Percentiles rank a stretch among this genome's conserved stretches.
These are phyloP conservation scores for Albifimbria verrucaria DNA, from an alignment of 2,329 filamentous ascomycete genomes.

Conservation along the genomic window DNA sequence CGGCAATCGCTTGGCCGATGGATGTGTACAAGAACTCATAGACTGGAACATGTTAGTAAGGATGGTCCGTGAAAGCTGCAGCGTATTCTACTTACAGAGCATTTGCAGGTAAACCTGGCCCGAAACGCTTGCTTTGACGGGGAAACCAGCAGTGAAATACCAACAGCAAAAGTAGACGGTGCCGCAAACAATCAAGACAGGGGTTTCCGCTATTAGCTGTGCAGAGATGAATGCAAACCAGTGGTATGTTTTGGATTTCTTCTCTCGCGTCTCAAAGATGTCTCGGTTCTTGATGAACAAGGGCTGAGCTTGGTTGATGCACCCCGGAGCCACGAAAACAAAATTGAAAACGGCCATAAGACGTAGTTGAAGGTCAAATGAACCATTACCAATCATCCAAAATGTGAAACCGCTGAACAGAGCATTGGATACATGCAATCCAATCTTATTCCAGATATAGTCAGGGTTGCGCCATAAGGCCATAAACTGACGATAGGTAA, in stretches of 20 bases:
- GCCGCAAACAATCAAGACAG: conserved; percentile 32
- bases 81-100: conserved; percentile 34
- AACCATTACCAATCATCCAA: conserved; percentile 41
- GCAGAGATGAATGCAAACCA: conserved; percentile 50
- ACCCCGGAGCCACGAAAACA: conserved; percentile 46
- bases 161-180: conserved; percentile 44
- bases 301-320: conserved; percentile 34
- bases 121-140: conserved; percentile 36
- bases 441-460: conserved; percentile 24
- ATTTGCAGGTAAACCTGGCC: conserved; percentile 44
- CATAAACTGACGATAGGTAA: background rate
- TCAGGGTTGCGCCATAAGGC: conserved; percentile 7
- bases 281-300: conserved; percentile 44
- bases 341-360: conserved; percentile 51
- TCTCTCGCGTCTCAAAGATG: conserved; percentile 46
- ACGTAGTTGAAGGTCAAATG: conserved; percentile 35
- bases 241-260: conserved; percentile 47
- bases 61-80: background rate
- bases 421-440: conserved; percentile 39
- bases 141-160: conserved; percentile 38
- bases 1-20: conserved; percentile 41
- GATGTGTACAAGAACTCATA: conserved; percentile 39
- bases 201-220: conserved; percentile 36
- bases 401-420: conserved; percentile 48
- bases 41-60: conserved; percentile 25